Percentiles rank a stretch among this genome's conserved stretches.
These are phyloP conservation scores for Monilinia aucupariae DNA, from an alignment of 2,329 filamentous ascomycete genomes.

Conservation along the genomic window DNA sequence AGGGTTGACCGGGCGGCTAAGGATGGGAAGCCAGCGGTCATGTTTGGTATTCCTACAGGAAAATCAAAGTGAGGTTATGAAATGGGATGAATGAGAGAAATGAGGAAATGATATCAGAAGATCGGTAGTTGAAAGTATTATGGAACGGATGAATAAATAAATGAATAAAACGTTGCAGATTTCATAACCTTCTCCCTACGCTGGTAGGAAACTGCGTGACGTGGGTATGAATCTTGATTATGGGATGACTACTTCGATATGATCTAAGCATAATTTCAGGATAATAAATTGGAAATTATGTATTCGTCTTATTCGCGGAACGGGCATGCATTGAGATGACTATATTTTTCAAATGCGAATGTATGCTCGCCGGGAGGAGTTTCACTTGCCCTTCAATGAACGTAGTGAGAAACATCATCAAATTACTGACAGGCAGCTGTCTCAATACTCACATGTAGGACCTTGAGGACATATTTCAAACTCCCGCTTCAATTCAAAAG, in stretches of 20 bases:
- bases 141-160: background rate
- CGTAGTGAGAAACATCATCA: background rate
- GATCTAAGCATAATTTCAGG: too few species aligned
- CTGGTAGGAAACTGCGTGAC: too few species aligned
- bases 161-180: too few species aligned
- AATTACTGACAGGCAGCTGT: background rate
- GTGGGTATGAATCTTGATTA: too few species aligned
- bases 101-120: conserved; percentile 5
- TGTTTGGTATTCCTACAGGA: conserved; percentile 67
- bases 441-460: background rate
- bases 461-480: background rate
- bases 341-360: too few species aligned
- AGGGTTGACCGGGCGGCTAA: conserved; percentile 64
- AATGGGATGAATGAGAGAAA: background rate
- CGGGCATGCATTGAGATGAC: too few species aligned
- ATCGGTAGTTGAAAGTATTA: background rate
- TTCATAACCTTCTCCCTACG: background rate
- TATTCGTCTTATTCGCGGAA: too few species aligned
- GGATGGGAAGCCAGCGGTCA: conserved; percentile 54
- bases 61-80: conserved; percentile 39
- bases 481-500: background rate
- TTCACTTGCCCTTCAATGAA: too few species aligned
- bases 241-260: too few species aligned
- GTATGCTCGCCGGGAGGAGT: too few species aligned
- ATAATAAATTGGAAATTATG: too few species aligned